Base-by-base conservation (phyloP, 257 asterid species). In the Ligustrum vulgare region DNA sequence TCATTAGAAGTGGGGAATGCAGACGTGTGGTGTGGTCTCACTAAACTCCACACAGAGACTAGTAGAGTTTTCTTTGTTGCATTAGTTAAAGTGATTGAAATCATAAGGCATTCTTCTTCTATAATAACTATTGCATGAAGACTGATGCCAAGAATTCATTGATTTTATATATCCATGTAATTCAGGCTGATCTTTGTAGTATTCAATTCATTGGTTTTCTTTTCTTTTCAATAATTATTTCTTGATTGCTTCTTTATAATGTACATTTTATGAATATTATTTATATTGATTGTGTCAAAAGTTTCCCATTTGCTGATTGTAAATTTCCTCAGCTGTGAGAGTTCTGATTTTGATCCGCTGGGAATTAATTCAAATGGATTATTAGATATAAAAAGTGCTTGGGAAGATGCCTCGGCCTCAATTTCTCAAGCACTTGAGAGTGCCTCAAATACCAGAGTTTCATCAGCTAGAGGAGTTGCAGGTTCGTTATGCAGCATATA, bases 401-500 rank as follows among this genome's bases (percentile, higher is more conserved):
- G 88, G 91, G 86, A 83, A 69, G 80, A 74, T 82, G 78, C 79
- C 35, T 64, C 81, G 72, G 83, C 79, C 72, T 78, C 84, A 51
- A 79, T 88, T 72, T 81, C 89, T 63, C 93, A 87, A 74, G 83
- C 86, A 34, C 83, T 90, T 78, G 81, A 80, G 76, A 91, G 95
- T 74, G 12, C 92, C 85, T 89, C 98, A 3, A 85, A 91, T 75
- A 86, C 95, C 68, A 85, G 88, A 82, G 64, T 85, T 56, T 89
- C 97, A 56, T 86, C 98, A 51, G 54, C 91, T 75, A 84, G 86
- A 89, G 97, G 98, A 83, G 92, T 81, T 36, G 98, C 98, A 86
- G 98, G 98, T 94, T 77, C 78, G 77, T 70, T 75, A 76, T 22
- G 34, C 63, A 75, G 56, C 70, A 2, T 81, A 43, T 69, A 51